Base-by-base conservation (phyloP, 1,284 basidiomycete genomes). In the Ustilago curta region DNA sequence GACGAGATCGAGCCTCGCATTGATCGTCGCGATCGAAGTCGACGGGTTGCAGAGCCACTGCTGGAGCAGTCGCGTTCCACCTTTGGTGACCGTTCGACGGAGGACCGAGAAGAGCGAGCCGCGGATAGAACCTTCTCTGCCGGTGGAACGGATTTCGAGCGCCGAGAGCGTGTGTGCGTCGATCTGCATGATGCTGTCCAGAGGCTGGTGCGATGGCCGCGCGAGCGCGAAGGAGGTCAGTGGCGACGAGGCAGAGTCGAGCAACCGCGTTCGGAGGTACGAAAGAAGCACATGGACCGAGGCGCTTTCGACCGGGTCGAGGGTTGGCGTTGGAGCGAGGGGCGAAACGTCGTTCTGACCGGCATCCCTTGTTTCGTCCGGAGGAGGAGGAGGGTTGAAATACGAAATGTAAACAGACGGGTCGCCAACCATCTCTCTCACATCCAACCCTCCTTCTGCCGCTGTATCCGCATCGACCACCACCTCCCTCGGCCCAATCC, bases 161-260 rank as follows among this genome's bases (percentile, higher is more conserved):
- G 83, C 78, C 6, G 69, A 49, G 2, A 84, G 74, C 8, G 83
- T 83, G 59, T 83, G 76, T 2, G 82, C 77, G 60, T 84, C 82
- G 58, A 84, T 79, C 32, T 69, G 77, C 83, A 84, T 82, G 12
- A 53, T 49, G 18, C 72, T 57, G 14, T 59, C 55, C 14, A 44
- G 50, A n/a, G 14, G 66, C 14, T 50, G 56, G 29, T 64, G 69
- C 9, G 44, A 23, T 5, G 63, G 65, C 11, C 43, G 50, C 0
- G 63, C 23, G 50, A 42, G 52, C 9, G 62, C 47, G 47, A 66
- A 52, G 0, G 66, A 56, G 21, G 60, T 43, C 31, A 74, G 53
- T 18, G 59, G 55, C 2, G 50, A 43, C 35, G 35, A 12, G 23
- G 70, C 53, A 43, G 23, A 14, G 40, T 80, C 76, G 19, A 84